A percentile compares a stretch with the other conserved stretches of the same genome.
These are phyloP conservation scores for Lactarius trivialis DNA, from an alignment of 768 basidiomycete species.

Conservation along the genomic window DNA sequence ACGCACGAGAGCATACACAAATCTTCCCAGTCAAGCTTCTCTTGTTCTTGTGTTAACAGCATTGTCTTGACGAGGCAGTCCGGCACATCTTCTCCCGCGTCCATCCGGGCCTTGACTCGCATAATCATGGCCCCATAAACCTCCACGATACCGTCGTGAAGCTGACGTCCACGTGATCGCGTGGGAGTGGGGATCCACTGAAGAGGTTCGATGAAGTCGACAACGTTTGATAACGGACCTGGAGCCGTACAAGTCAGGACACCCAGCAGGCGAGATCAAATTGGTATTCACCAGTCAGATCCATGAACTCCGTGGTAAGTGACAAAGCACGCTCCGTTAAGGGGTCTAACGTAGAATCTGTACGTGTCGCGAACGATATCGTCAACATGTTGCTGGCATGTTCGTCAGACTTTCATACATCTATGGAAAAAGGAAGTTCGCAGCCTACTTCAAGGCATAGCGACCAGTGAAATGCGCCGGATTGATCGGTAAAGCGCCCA, in stretches of 20 bases:
- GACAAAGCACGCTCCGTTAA: conserved; percentile 33
- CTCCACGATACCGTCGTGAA: conserved; percentile 32
- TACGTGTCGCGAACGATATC: conserved; percentile 40
- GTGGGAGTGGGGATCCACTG: conserved; percentile 36
- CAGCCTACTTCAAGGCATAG: conserved; percentile 27
- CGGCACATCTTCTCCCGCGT: conserved; percentile 30
- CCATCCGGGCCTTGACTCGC: conserved; percentile 28
- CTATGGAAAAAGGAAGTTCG: background rate
- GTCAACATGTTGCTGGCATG: no score
- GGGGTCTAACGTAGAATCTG: conserved; percentile 34
- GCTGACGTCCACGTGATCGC: conserved; percentile 34
- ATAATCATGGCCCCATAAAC: conserved; percentile 32
- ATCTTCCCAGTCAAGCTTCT: conserved; percentile 31
- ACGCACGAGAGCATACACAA: conserved; percentile 31
- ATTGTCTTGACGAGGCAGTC: conserved; percentile 33
- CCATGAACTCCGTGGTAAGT: conserved; percentile 42
- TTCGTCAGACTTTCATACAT: background rate
- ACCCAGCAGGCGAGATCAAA: background rate
- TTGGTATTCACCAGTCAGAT: no score
- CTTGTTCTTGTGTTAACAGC: conserved; percentile 27
- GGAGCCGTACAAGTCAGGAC: background rate
- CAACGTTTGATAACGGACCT: conserved; percentile 40
- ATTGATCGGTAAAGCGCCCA: conserved; percentile 34
- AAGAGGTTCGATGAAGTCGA: conserved; percentile 40
- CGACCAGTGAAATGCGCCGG: conserved; percentile 36